Percentiles rank a stretch among this genome's conserved stretches.
Evolutionary conservation across 2,329 filamentous ascomycete species (phyloP).

Genomic region (Thielaviopsis populi): DNA sequence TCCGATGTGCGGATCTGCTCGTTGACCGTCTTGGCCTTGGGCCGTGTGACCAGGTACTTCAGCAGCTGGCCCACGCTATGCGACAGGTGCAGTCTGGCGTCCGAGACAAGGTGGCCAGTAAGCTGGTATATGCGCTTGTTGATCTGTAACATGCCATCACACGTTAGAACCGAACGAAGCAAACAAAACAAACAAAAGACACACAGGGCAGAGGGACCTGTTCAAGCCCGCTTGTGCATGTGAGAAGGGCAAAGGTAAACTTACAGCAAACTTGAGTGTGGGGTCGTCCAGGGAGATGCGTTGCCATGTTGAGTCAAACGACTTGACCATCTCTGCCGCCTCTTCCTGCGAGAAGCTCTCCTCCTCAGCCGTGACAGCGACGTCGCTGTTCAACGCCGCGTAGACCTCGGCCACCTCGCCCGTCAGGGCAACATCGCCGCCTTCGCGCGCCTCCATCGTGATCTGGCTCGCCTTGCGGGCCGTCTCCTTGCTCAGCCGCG

Average conservation of each 20-base stretch:
- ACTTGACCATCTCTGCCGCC: constrained; percentile 29
- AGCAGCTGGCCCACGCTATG: constrained; percentile 41
- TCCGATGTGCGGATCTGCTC: constrained; percentile 38
- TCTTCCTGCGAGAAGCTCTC: constrained; percentile 22
- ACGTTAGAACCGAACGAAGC: constrained; percentile 11
- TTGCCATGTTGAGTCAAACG: constrained; percentile 44
- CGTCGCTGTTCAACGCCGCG: constrained; percentile 22
- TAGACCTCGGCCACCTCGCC: constrained; percentile 27
- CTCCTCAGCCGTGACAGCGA: constrained; percentile 22
- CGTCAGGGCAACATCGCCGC: constrained; percentile 28
- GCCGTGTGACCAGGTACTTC: constrained; percentile 35
- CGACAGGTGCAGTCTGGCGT: constrained; percentile 47
- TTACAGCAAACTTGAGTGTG: constrained; percentile 57
- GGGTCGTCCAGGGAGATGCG: constrained; percentile 40
- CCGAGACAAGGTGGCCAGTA: constrained; percentile 61
- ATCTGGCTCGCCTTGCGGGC: constrained; percentile 26
- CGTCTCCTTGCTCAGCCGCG: constrained; percentile 24
- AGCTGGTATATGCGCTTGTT: constrained; percentile 68
- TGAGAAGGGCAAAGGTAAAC: constrained; percentile 24
- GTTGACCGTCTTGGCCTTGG: constrained; percentile 47
- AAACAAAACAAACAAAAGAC: not conserved
- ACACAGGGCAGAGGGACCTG: too few relatives aligned
- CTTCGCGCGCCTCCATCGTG: constrained; percentile 26
- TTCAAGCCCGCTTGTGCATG: not conserved
- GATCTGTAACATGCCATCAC: constrained; percentile 39